Evolutionary conservation across 2,329 filamentous ascomycete genomes (phyloP), one percentile per base, ranked within the genome.

Genomic region (Didymella arachidicola): DNA sequence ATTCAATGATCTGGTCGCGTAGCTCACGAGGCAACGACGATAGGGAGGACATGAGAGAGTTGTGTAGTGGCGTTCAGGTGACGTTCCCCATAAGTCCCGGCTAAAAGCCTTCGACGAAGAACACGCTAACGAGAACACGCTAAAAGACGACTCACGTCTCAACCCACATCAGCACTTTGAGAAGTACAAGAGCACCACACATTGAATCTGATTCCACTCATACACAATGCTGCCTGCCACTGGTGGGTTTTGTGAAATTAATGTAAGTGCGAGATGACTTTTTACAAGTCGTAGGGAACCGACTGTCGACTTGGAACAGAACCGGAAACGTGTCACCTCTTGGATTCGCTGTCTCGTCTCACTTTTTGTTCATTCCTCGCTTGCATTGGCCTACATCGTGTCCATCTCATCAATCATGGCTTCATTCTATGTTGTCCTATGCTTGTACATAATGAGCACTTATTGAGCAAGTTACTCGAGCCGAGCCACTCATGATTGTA

Each of bases 1-100:
- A 11, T 5, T 51, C 56, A 32, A 59, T 59, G 30, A 59, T 59
- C 4, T 53, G 50, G 7, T 59, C 56, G 26, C 56, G 56, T 26
- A 59, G 22, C 25, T 59, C 56, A 41, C 41, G 56, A 36, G 56
- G 56, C 36, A 54, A 27, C 19, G 26, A 46, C 2, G 50, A 29
- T 7, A 59, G 45, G 10, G 44, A 42, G 27, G 38, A 25, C 53
- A 60, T 57, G 18, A 32, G n/a, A 16, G 6, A 32, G 30, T 4
- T 32, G n/a, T 10, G 25, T 44, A 18, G 22, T 29, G 29, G 53
- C 38, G 45, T 25, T 25, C 22, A 22, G 22, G 12, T n/a, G 25
- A 26, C 7, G 10, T 10, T 12, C 4, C 2, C 5, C n/a, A 12
- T 7, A 7, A 14, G 2, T 22, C 4, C 38, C 16, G 12, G 32